Percentiles rank a stretch among this genome's conserved stretches.
Conservation (phyloP, 1,284 basidiomycete genomes). For the Ceratobasidium sp. region DNA sequence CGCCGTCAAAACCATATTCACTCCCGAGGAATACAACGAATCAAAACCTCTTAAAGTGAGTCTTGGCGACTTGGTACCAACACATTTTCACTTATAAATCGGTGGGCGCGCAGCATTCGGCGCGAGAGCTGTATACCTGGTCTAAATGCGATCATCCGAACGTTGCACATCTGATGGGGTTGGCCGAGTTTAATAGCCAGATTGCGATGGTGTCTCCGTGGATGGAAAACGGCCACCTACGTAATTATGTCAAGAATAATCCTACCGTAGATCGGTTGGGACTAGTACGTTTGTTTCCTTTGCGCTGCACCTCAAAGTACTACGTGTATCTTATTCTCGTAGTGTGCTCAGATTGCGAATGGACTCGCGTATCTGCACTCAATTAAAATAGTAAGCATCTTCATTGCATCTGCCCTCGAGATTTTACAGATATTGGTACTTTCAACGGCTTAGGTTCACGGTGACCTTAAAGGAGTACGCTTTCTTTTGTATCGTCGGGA, state of each 20-base stretch:
- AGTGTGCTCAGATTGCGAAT: not conserved
- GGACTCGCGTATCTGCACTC: constrained; percentile 4
- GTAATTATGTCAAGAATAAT: not conserved
- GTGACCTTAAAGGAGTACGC: constrained; percentile 3
- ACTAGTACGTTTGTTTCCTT: not conserved
- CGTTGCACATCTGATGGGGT: not conserved
- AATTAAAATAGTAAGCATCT: not conserved
- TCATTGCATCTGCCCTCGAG: not conserved
- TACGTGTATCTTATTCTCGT: not conserved
- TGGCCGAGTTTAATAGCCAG: not conserved
- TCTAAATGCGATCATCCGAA: constrained; percentile 6
- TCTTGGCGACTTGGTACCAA: not conserved
- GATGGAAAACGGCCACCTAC: constrained; percentile 6
- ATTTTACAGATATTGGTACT: not conserved
- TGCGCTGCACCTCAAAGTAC: too few relatives aligned
- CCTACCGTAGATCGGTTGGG: not conserved
- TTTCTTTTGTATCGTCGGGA: not conserved
- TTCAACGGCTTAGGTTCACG: not conserved
- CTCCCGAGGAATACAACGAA: not conserved
- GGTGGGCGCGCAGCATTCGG: not conserved
- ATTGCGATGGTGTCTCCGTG: not conserved
- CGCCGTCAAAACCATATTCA: not conserved
- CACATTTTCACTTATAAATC: too few relatives aligned
- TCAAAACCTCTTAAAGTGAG: not conserved
- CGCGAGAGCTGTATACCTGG: not conserved